Evolutionary conservation across 2,329 filamentous ascomycete species (phyloP), one percentile per base, ranked within the genome.

Genomic region (Neofusicoccum laricinum): DNA sequence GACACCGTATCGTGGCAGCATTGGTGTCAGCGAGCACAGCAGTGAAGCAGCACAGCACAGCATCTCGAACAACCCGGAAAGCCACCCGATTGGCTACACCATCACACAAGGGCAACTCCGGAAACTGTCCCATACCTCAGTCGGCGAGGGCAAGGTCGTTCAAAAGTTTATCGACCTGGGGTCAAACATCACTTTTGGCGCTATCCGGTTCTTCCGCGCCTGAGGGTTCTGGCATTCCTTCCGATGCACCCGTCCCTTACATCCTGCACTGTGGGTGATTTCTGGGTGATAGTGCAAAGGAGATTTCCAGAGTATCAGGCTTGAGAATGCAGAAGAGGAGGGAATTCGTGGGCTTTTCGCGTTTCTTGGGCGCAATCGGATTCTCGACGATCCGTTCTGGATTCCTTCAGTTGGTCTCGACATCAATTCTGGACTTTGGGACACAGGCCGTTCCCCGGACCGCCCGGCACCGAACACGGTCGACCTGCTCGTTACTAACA

Each of bases 21-120:
- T 64, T 63, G 49, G 65, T 43, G 78, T 80, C 79, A 84, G 82
- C 82, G 82, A 84, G 82, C 81, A 78, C 76, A 83, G 79, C 78
- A 81, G 81, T 80, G 75, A 77, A 66, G 64, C 65, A 66, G 63
- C 63, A 64, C 43, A 59, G 61, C n/a, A 38, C 61, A 45, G 32
- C 45, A 61, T 21, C 17, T 25, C 15, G 40, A 46, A n/a, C 41
- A 36, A 25, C 25, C 11, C 15, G 40, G n/a, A 63, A 19, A 38
- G 40, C 32, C 38, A 51, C 15, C 40, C 36, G n/a, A 53, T 25
- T 36, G 49, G 48, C 61, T 14, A 38, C 3, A 15, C 21, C 17
- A n/a, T 38, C 11, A 36, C 4, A 45, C 55, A 34, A 59, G n/a
- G 40, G 17, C 41, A 36, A 19, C 5, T 25, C 30, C 15, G 55